Percentiles rank a stretch among this genome's conserved stretches.
Conservation (phyloP, 345 rosid genomes). For the Salix arbutifolia region DNA sequence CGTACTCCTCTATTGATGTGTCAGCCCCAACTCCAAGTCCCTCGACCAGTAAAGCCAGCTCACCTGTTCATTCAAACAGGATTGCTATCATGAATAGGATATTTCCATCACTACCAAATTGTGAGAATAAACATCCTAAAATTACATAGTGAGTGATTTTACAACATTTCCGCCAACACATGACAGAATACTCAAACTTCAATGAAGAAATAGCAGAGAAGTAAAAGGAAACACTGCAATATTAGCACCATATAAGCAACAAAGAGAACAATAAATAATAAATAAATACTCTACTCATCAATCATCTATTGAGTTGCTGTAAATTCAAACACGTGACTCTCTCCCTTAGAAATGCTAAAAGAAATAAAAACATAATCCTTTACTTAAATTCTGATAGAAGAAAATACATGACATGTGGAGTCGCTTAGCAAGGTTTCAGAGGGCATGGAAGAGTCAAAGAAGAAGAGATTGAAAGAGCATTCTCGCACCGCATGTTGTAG, state of each 20-base stretch:
- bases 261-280: neutral
- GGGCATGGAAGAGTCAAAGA: neutral
- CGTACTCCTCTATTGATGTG: slow-evolving; percentile 78
- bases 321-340: neutral
- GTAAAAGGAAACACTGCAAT: neutral
- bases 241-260: neutral
- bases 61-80: slow-evolving; percentile 59
- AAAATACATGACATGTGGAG: neutral
- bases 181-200: neutral
- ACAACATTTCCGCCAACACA: neutral
- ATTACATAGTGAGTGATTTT: neutral
- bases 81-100: slow-evolving; percentile 9
- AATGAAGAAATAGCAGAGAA: neutral
- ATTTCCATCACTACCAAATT: neutral
- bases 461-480: neutral
- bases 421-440: neutral
- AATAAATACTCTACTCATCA: neutral
- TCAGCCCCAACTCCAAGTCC: slow-evolving; percentile 88
- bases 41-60: slow-evolving; percentile 94
- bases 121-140: neutral
- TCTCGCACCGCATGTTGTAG: neutral
- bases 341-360: neutral
- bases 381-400: neutral
- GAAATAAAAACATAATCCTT: neutral
- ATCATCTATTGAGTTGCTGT: neutral